Conservation (phyloP, 352 stramenopile genomes). For the Blastocystis sp. region DNA sequence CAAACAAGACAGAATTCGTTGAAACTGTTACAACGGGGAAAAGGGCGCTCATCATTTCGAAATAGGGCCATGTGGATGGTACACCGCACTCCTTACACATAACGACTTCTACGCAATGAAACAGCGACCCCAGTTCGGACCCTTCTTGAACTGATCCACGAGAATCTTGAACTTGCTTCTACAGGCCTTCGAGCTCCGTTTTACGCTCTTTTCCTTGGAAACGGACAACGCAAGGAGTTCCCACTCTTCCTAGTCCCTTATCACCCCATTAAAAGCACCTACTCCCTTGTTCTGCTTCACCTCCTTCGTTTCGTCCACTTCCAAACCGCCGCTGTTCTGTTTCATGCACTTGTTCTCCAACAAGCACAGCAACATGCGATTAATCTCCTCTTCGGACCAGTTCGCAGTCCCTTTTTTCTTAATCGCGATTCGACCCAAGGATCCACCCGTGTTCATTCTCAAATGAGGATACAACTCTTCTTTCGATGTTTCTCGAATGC, state of each 20-base stretch:
- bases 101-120: constrained; percentile 1
- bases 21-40: not conserved
- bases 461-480: not conserved
- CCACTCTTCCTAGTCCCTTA: not conserved
- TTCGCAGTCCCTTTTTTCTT: constrained; percentile 1
- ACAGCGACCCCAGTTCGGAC: not conserved
- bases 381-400: constrained; percentile 29
- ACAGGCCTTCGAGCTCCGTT: constrained; percentile 15
- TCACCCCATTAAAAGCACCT: not conserved
- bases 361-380: not conserved
- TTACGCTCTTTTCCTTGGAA: not conserved
- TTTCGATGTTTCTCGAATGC: not conserved
- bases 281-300: constrained; percentile 18
- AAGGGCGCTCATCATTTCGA: not conserved
- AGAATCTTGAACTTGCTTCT: constrained; percentile 10
- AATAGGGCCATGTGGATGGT: constrained; percentile 2
- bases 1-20: not conserved
- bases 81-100: not conserved
- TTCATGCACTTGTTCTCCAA: not conserved
- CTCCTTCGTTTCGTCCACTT: not conserved
- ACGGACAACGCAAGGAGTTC: not conserved
- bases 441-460: not conserved
- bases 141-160: constrained; percentile 16
- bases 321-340: not conserved
- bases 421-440: not conserved